Evolutionary conservation across 225 moss, liverwort and hornwort genomes (phyloP).

Genomic region (Physcomitrellopsis africana): DNA sequence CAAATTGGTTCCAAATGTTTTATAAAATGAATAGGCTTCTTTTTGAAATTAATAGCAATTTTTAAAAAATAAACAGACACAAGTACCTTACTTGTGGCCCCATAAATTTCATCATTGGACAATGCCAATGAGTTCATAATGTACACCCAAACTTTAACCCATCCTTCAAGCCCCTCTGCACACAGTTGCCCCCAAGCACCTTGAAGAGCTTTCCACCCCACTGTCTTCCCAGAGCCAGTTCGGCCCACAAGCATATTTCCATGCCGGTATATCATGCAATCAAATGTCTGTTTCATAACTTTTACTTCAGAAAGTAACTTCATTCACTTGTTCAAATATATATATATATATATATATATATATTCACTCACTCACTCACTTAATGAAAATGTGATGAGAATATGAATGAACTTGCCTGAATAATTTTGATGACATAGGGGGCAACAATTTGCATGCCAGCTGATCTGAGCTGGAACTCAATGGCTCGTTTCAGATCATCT

Average conservation of each 20-base stretch:
- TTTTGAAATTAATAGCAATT: no score
- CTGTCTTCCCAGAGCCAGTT: constrained; percentile 79
- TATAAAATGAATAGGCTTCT: no score
- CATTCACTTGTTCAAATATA: no score
- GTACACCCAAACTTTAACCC: constrained; percentile 69
- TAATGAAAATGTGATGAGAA: no score
- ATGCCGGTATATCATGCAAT: constrained; percentile 89
- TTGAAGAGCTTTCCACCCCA: constrained; percentile 73
- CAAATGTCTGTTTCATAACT: constrained; percentile 53
- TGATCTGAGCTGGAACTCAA: constrained; percentile 56
- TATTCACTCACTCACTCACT: no score
- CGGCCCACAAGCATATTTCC: constrained; percentile 86
- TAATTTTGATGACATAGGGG: constrained; percentile 60
- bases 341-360: no score
- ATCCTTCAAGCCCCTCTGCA: constrained; percentile 64
- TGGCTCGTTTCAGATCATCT: constrained; percentile 58
- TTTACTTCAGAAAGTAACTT: no score
- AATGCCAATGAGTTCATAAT: constrained; percentile 82
- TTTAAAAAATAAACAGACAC: neutral
- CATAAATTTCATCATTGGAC: constrained; percentile 88
- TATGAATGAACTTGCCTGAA: constrained; percentile 46
- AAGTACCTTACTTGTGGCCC: constrained; percentile 58
- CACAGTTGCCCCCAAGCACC: constrained; percentile 69
- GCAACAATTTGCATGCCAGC: constrained; percentile 65
- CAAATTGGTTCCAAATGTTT: no score